Base-by-base conservation (phyloP, 78 protist genomes). In the Dictyostelium capitatum region DNA sequence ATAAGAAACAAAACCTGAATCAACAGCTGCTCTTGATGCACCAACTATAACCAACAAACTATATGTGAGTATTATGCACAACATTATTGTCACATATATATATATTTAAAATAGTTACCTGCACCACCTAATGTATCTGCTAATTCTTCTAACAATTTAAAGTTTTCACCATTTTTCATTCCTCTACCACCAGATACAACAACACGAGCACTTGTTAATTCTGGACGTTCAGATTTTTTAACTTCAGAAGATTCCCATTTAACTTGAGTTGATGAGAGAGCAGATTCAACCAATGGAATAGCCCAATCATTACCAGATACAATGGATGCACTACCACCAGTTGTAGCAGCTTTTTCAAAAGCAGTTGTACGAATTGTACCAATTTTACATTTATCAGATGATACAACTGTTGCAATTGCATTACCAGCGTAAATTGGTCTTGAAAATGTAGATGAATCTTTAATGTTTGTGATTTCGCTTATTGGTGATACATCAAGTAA, bases 21-120 rank as follows among this genome's bases (percentile, higher is more conserved):
- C 99, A 30, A 99, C 99, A 7, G 99, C 99, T 9, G 99, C 99
- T 25, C 99, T 96, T 20, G 99, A 96, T 37, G 99, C 99, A 59
- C 99, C 99, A 54, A 98, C 98, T 5, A 98, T n/a, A 43, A n/a
- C n/a, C 9, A n/a, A 9, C 25, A 23, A 19, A 15, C 10, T 47
- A 43, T 84, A 19, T 20, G 32, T 64, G 17, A n/a, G n/a, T 62
- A n/a, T n/a, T n/a, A n/a, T 82, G 28, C 6, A 83, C 12, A 28
- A 64, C 32, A 64, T 70, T 48, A 23, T 74, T 51, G 17, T 51
- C 28, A 57, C 10, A 5, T 14, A 14, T 57, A 57, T 57, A 12
- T n/a, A 51, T 48, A 5, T 14, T 80, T 53, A 80, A 12, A 14
- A 54, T 12, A 14, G 43, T 73, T 67, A 73, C 79, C 79, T 15